Base-by-base conservation (phyloP, 2,329 filamentous ascomycete species). In the Diaporthe citri region DNA sequence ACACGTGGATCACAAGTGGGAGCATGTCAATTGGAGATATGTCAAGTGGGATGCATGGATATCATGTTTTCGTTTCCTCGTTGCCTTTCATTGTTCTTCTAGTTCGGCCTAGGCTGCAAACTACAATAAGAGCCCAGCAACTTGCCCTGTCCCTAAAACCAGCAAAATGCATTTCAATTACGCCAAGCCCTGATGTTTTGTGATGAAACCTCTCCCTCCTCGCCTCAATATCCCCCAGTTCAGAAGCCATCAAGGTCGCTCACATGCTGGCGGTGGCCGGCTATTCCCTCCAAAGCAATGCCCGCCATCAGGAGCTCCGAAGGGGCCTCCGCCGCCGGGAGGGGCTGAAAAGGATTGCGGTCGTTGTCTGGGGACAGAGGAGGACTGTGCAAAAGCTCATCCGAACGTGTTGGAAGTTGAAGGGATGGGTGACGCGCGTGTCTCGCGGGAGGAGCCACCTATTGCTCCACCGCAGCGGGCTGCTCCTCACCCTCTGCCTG, bases 401-500 rank as follows among this genome's bases (percentile, higher is more conserved):
- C 57, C 36, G 57, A 52, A 56, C 36, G 71, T 43, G 59, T 39
- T 56, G 57, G 56, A 64, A 62, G 52, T 46, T 66, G 59, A 70
- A 69, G 69, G 60, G 60, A 69, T 69, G 60, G 74, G 73, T 72
- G 73, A 62, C 73, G 69, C 43, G 62, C 67, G 43, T 70, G 52
- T 46, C 69, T 51, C 39, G 60, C 67, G 48, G 57, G 75, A 56
- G 75, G 71, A 77, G 76, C 80, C 75, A 80, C 82, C 81, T 88
- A 87, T 83, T 85, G 83, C 84, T 88, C 86, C 62, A 80, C 84
- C 77, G 86, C 85, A 73, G 83, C 81, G 83, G 90, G 90, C 83
- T 90, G 90, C 82, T 90, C 88, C 76, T 85, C 88, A 79, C 86
- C 88, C 80, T 83, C 81, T 79, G 84, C 84, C 75, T 76, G 75